Evolutionary conservation across 768 basidiomycete species (phyloP), one percentile per base, ranked within the genome.

Genomic region (Amanita phalloides): DNA sequence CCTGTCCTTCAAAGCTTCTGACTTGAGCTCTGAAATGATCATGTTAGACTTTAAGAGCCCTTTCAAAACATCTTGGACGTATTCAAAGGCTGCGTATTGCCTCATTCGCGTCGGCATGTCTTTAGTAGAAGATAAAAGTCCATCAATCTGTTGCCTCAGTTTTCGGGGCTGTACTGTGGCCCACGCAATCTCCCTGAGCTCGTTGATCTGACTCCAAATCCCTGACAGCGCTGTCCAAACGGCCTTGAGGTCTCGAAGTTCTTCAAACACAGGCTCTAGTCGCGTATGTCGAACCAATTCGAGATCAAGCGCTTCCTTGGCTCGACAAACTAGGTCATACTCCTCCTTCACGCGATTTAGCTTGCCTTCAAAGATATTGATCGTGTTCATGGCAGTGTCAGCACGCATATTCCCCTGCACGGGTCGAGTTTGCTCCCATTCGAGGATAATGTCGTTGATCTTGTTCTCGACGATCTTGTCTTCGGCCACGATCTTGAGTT

Each of bases 51-150:
- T 98, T 57, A 97, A 76, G 45, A 93, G 73, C 10, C 83, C 80
- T 42, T 86, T 79, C 49, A 99, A 74, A 20, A 85, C 77, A 39
- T 99, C 95, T 62, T 98, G 94, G 2, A 98, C 92, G 64, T 90
- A 94, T 73, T 98, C 96, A 62, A 97, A 99, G 0, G 96, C 96
- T 7, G 93, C 90, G 65, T 99, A 99, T 64, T 99, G 96, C 49
- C 96, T 80, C 96, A 98, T 99, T 55, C 94, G 77, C 35, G 90
- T 95, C 1, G 96, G 96, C 95, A 99, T 97, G 45, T 98, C 95
- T 71, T 93, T 90, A 21, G 95, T 97, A n/a, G 91, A 91, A 23
- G 79, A 73, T 48, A 98, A 68, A 43, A 98, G 75, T n/a, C 79
- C 82, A 60, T 99, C 95, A 49, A 99, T 83, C 56, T 91, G 88